Evolutionary conservation across 257 asterid genomes (phyloP), one percentile per base, ranked within the genome.

Genomic region (Nicotiana noctiflora): DNA sequence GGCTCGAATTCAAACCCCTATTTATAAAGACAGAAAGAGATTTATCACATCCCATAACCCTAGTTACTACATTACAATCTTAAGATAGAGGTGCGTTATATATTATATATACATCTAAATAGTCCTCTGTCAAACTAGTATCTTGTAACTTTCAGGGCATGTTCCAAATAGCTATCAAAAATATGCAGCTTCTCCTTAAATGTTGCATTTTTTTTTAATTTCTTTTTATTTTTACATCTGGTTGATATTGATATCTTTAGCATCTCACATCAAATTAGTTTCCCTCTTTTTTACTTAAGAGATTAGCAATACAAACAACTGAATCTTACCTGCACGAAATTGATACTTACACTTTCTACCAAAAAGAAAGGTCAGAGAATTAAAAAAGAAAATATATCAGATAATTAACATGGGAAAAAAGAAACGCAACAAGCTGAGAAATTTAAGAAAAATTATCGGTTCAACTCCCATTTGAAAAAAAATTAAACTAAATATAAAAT

Each of bases 161-260:
- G 59, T 81, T 27, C 49, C 37, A 77, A 61, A 78, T 77, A 77
- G 61, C 75, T 81, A 49, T 84, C 81, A 78, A 40, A 27, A 68
- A 17, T 17, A 53, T 51, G 63, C 72, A 84, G 44, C 13, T 8
- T 52, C 72, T 70, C 52, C 76, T 81, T 67, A 81, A 84, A 81
- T 81, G 61, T 29, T 59, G 75, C 53, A 8, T 52, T 34, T 37
- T 31, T 6, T 34, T 34, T 34, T n/a, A n/a, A 70, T 32, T 34
- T 46, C 1, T 34, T 34, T 34, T 5, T 60, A 27, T 67, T 37
- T 46, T 40, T 44, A 77, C 37, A 37, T 49, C 75, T 67, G 46
- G 21, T 60, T 78, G 83, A 84, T 79, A 77, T 14, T 61, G 84
- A 84, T 61, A 62, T 18, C 23, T 19, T 19, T 46, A 19, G 49